A percentile compares a stretch with the other conserved stretches of the same genome.
phyloP scores from a whole-genome alignment of 352 stramenopile genomes.

The Halophytophthora polymorphica region DNA sequence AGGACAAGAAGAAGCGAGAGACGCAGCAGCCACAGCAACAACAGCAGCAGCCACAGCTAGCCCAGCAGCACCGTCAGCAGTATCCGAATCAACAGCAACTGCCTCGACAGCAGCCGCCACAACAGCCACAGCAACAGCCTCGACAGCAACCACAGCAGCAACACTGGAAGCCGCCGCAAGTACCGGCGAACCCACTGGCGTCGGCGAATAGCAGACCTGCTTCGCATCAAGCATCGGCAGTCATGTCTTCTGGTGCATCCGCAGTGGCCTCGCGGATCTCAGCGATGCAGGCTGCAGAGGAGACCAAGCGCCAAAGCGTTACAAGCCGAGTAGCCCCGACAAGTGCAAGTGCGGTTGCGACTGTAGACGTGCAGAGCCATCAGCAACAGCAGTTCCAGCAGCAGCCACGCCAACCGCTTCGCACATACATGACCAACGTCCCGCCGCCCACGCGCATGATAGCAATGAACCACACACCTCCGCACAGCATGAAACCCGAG shows the following conservation, averaged over 20 bases:
- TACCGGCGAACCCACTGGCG: slow-evolving; percentile 13
- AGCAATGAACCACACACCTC: slow-evolving; percentile 11
- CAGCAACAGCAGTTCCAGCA: slow-evolving; percentile 13
- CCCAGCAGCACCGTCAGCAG: slow-evolving; percentile 7
- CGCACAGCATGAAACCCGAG: slow-evolving; percentile 27
- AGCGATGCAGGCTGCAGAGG: slow-evolving; percentile 28
- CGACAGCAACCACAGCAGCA: slow-evolving; percentile 18
- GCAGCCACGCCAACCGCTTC: slow-evolving; percentile 11
- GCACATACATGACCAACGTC: slow-evolving; percentile 24
- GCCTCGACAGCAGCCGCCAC: not conserved
- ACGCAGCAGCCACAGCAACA: slow-evolving; percentile 3
- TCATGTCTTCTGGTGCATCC: slow-evolving; percentile 1
- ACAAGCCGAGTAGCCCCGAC: slow-evolving; percentile 5
- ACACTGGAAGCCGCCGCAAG: slow-evolving; percentile 29
- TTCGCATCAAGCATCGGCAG: slow-evolving; percentile 16
- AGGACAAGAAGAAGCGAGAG: not conserved
- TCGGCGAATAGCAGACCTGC: slow-evolving; percentile 8
- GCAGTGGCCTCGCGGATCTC: slow-evolving; percentile 26
- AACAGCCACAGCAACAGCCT: slow-evolving; percentile 4
- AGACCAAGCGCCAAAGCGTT: slow-evolving; percentile 19
- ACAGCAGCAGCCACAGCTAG: slow-evolving; percentile 4
- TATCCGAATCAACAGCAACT: slow-evolving; percentile 5
- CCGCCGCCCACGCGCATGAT: slow-evolving; percentile 49
- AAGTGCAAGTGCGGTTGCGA: slow-evolving; percentile 7
- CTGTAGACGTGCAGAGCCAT: slow-evolving; percentile 16